Conservation (phyloP, 495 filamentous ascomycete species). For the Parachaetomium inaequale region DNA sequence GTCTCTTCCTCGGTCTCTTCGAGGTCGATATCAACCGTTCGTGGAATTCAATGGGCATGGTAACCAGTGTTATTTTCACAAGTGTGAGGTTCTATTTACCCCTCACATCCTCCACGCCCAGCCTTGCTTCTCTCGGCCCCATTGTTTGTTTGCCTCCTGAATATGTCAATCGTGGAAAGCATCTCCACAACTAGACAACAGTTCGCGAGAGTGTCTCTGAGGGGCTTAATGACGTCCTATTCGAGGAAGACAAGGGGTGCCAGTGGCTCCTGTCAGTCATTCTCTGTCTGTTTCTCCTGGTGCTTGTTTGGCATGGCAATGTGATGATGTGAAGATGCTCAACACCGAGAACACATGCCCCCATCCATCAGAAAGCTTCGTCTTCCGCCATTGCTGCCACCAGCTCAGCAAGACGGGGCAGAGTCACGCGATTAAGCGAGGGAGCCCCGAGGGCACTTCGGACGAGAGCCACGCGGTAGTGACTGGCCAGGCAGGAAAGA, state of each 20-base stretch:
- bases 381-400: background rate
- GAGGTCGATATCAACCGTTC: too few relatives aligned
- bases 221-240: background rate
- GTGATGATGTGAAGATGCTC: background rate
- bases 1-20: too few relatives aligned
- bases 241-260: background rate
- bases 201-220: background rate
- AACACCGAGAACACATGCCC: background rate
- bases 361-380: background rate
- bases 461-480: background rate
- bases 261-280: background rate
- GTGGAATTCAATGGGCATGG: too few relatives aligned
- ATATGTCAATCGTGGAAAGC: too few relatives aligned
- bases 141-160: too few relatives aligned
- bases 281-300: background rate
- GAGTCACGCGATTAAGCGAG: background rate
- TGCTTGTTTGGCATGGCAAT: background rate
- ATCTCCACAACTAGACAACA: too few relatives aligned
- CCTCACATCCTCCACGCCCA: too few relatives aligned
- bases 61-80: too few relatives aligned
- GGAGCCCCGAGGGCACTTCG: background rate
- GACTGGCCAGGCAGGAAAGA: background rate
- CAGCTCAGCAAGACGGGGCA: too few relatives aligned
- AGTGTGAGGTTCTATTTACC: too few relatives aligned
- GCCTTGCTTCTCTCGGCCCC: too few relatives aligned